phyloP scores from a whole-genome alignment of 1,284 basidiomycete genomes.

The Ganoderma sinense region DNA sequence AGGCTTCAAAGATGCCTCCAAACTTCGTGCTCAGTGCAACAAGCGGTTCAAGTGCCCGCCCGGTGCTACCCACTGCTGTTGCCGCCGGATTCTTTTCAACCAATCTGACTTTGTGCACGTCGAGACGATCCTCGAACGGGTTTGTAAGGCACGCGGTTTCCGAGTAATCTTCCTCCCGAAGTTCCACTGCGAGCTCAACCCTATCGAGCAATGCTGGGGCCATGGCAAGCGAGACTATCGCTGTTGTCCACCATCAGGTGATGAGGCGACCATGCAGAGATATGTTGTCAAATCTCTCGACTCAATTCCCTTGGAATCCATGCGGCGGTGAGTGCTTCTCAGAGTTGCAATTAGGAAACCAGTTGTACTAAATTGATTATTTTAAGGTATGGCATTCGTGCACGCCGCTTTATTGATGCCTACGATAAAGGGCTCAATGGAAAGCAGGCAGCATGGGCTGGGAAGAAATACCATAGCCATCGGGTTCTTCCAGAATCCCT shows the following conservation, averaged over 20 bases:
- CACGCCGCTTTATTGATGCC: neutral
- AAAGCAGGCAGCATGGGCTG: neutral
- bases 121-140: conserved; percentile 7
- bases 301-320: neutral
- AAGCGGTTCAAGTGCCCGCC: conserved; percentile 31
- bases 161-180: conserved; percentile 24
- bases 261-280: neutral
- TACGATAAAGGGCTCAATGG: neutral
- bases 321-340: neutral
- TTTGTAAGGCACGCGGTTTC: conserved; percentile 9
- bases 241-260: neutral
- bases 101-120: conserved; percentile 37
- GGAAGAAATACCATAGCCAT: neutral
- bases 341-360: too few relatives aligned
- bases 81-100: conserved; percentile 32
- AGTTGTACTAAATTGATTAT: neutral
- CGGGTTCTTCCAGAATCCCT: neutral
- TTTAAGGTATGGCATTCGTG: neutral
- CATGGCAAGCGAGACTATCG: conserved; percentile 25
- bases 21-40: conserved; percentile 27
- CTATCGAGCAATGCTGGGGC: conserved; percentile 34
- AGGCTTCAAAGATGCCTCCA: neutral
- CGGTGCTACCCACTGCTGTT: conserved; percentile 32
- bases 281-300: neutral
- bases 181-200: conserved; percentile 33